phyloP scores from a whole-genome alignment of 2,329 filamentous ascomycete genomes.

The Neophaeococcomyces aloes region DNA sequence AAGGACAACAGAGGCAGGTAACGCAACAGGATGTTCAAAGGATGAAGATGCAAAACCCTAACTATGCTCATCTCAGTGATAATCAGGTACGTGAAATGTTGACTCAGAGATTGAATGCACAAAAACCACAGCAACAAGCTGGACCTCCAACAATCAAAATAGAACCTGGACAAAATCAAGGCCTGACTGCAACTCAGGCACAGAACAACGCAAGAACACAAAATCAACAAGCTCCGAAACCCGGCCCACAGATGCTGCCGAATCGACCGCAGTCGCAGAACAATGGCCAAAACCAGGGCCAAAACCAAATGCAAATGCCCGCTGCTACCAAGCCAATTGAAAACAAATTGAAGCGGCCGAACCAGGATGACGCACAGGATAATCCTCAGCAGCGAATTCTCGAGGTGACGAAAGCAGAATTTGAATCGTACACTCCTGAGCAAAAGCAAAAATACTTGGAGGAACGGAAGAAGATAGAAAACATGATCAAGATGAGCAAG shows the following conservation, averaged over 20 bases:
- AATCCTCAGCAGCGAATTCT: not conserved
- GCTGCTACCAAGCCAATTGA: constrained; percentile 18
- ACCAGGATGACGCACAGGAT: constrained; percentile 38
- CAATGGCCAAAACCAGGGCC: constrained; percentile 11
- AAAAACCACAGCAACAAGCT: constrained; percentile 3
- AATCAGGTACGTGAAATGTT: too few relatives aligned
- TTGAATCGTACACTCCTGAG: constrained; percentile 30
- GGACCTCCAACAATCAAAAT: not conserved
- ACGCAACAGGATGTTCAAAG: too few relatives aligned
- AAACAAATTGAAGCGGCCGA: constrained; percentile 36
- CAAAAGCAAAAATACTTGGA: constrained; percentile 30
- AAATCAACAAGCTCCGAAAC: constrained; percentile 1
- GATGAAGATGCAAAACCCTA: too few relatives aligned
- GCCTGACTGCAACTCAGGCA: not conserved
- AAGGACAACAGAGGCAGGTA: too few relatives aligned
- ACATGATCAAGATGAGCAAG: constrained; percentile 26
- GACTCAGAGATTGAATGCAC: not conserved
- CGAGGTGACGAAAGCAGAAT: constrained; percentile 17
- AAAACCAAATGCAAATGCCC: not conserved
- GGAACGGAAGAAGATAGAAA: constrained; percentile 25
- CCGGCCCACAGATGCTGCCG: not conserved
- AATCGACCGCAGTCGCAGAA: constrained; percentile 11
- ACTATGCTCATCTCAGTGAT: too few relatives aligned
- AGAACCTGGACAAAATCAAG: not conserved
- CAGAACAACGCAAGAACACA: constrained; percentile 1